Evolutionary conservation across 176 grass and related monocot genomes (phyloP).

Genomic region (Juncus inflexus): DNA sequence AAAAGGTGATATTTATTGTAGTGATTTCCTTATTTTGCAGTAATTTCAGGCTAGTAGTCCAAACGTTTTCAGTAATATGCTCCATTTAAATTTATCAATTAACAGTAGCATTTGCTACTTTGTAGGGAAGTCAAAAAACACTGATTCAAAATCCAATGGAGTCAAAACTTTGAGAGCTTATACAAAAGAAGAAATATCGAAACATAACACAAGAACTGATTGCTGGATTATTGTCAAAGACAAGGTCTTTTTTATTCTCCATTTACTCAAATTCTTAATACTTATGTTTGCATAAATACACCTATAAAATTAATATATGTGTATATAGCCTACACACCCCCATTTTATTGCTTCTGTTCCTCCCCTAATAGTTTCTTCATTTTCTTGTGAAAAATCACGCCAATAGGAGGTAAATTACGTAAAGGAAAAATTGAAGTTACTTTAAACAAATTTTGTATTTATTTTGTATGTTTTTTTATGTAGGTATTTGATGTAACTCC

Average conservation of each 20-base stretch:
- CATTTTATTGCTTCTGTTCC: too few species aligned
- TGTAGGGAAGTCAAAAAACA: constrained; percentile 44
- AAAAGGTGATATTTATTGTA: constrained; percentile 33
- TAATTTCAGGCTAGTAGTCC: background rate
- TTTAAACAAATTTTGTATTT: background rate
- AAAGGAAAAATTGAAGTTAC: too few species aligned
- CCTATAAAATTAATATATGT: background rate
- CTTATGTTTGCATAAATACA: background rate
- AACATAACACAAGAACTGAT: constrained; percentile 63
- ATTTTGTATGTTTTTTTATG: constrained; percentile 18
- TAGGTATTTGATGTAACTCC: constrained; percentile 88
- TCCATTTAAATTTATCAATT: too few species aligned
- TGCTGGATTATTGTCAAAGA: constrained; percentile 83
- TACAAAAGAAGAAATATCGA: constrained; percentile 62
- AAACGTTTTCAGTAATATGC: too few species aligned
- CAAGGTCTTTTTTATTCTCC: constrained; percentile 43
- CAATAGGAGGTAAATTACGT: too few species aligned
- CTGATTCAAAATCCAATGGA: constrained; percentile 6
- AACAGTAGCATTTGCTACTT: background rate
- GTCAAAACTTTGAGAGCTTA: constrained; percentile 35
- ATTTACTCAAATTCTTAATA: background rate
- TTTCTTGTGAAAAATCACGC: too few species aligned
- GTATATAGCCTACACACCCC: too few species aligned
- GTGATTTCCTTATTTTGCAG: background rate
- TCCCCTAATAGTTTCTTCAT: too few species aligned